Base-by-base conservation (phyloP, 1,284 basidiomycete genomes). In the Farysia itapuensis region DNA sequence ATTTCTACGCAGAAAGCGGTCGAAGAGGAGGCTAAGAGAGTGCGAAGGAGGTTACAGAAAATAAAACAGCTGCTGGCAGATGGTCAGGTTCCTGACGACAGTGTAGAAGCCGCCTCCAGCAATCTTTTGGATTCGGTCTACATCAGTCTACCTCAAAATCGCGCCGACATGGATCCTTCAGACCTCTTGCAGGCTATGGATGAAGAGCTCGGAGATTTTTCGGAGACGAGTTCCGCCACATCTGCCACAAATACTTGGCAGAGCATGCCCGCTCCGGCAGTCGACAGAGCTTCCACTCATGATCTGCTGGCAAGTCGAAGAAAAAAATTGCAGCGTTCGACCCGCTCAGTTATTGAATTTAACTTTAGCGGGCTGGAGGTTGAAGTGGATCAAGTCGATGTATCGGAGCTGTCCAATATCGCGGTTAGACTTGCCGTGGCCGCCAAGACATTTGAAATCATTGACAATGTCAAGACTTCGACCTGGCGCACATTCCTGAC, bases 401-500 rank as follows among this genome's bases (percentile, higher is more conserved):
- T 39, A 12, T 44, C 36, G 21, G 39, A 64, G 19, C 26, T 45
- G 2, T 26, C 44, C 11, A 40, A 61, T 12, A 30, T 70, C 9
- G 49, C 67, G 2, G 67, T 69, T 4, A 25, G 64, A 13, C 26
- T 67, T 16, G 58, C 51, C 5, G 53, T 70, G 26, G 52, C 39
- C 29, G 65, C 51, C 8, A 31, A 20, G 79, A 88, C 47, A 82
- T 79, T 90, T 35, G 90, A 95, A 77, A 95, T 98, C 56, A 80
- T 97, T 41, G 94, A 98, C 78, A 92, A 96, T 73, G 90, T 98
- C 81, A 92, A 90, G 80, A 93, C 93, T 0, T 96, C 93, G 9
- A 97, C 94, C 0, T 98, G 95, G 95, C 88, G 86, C 77, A 96
- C 92, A 72, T 98, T 98, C 77, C 79, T 98, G 49, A 94, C 91